Evolutionary conservation across 2,329 filamentous ascomycete genomes (phyloP), one percentile per base, ranked within the genome.

Genomic region (Polytolypa hystricis): DNA sequence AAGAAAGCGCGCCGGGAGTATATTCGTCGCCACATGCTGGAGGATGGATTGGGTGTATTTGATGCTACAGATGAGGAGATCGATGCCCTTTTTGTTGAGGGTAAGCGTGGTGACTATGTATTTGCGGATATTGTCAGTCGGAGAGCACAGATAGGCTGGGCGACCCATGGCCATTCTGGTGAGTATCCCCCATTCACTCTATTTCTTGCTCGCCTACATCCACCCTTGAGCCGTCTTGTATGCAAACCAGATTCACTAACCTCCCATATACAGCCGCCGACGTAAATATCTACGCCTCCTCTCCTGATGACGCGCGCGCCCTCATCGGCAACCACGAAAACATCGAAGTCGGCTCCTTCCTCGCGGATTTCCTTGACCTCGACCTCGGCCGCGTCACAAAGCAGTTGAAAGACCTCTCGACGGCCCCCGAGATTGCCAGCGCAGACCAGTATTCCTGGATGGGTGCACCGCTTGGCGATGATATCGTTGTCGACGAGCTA

Each of bases 271-370:
- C 53, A 54, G 91, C 81, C 35, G 86, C 91, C 5, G 91, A 98
- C 55, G 91, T 98, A 33, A 98, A 98, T 59, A 84, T 98, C 47
- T 98, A 96, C 63, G 81, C 83, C 35, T 87, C 82, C 0, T 78
- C 83, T 3, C 69, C 74, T 0, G 69, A 73, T 25, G 63, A 66
- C 19, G 74, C 79, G 1, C 70, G 73, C 29, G 67, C 71, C 10
- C 68, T 94, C 5, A 65, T 74, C 3, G 89, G 89, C 5, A 96
- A 96, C 57, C 79, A 93, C 37, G 91, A 98, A 66, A 98, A 98
- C 56, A 96, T 80, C 0, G 86, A 96, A 17, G 72, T 98, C 1
- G 91, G 91, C 21, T 66, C 73, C 30, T 98, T 95, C 57, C 62
- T 98, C 40, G 67, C 76, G 5, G 65, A 77, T 6, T 98, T 91